Base-by-base conservation (phyloP, 345 rosid genomes). In the Sonneratia caseolaris region DNA sequence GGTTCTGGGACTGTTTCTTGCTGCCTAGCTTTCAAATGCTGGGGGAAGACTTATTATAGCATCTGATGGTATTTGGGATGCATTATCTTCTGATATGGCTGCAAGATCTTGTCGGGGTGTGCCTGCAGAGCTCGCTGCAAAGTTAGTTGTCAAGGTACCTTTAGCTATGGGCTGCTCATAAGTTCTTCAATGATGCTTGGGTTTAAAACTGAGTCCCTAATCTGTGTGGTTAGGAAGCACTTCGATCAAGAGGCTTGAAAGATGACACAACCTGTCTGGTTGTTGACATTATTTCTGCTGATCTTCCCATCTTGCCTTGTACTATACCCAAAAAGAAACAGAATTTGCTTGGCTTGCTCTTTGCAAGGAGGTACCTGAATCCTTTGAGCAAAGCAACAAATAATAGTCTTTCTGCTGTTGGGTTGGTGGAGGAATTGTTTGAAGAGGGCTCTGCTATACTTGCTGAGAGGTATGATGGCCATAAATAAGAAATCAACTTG, bases 381-480 rank as follows among this genome's bases (percentile, higher is more conserved):
- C 69, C 84, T 68, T 72, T 76, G 48, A 83, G 75, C 79, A 91
- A 87, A 78, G 75, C 84, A 38, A 78, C 94, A 38, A 96, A 76
- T 79, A 91, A 92, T 72, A 2, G 69, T 82, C 98, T 96, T 67
- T 89, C 98, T 68, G 83, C 97, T 69, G 93, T 92, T 53, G 99
- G 98, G 68, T 91, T 82, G 74, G 98, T 94, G 72, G 97, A 92
- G 80, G 99, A 96, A 77, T 85, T 96, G 82, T 96, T 96, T 76
- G 99, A 96, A 89, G 99, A 96, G 86, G 99, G 99, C 76, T 90
- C 98, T 68, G 99, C 99, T 57, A 76, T 90, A 82, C 98, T 95
- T 71, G 94, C 88, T 2, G 99, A 96, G 81, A 91, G 99, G 99
- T 96, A 77, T 51, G 66, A 11, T 53, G 47, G 43, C 12, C 40